phyloP scores from a whole-genome alignment of 768 basidiomycete genomes.

The Dacryopinax spathularia region DNA sequence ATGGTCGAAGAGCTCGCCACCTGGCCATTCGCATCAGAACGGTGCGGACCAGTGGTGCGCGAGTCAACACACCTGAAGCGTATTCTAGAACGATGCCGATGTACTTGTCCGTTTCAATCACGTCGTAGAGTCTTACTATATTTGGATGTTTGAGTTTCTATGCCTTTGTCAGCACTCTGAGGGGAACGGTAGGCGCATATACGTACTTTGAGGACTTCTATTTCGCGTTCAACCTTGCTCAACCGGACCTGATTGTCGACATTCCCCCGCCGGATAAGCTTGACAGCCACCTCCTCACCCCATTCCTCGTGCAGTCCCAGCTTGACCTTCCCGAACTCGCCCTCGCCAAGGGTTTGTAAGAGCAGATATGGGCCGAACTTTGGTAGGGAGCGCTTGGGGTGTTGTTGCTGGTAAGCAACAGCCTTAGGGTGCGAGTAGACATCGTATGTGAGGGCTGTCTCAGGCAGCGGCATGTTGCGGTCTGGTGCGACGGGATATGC shows the following conservation, averaged over 20 bases:
- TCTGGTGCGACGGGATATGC: not conserved
- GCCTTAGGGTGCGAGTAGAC: slow-evolving; percentile 78
- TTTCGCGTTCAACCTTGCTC: slow-evolving; percentile 94
- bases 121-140: slow-evolving; percentile 94
- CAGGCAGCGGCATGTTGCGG: not conserved
- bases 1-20: slow-evolving; percentile 94
- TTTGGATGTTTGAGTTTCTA: slow-evolving; percentile 93
- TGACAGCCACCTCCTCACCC: slow-evolving; percentile 98
- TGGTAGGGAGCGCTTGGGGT: slow-evolving; percentile 73
- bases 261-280: slow-evolving; percentile 85
- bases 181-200: slow-evolving; percentile 7
- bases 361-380: slow-evolving; percentile 93
- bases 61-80: slow-evolving; percentile 52
- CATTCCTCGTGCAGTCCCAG: slow-evolving; percentile 86
- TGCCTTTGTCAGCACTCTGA: slow-evolving; percentile 11
- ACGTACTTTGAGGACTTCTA: slow-evolving; percentile 85
- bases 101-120: slow-evolving; percentile 98
- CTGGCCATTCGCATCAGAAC: slow-evolving; percentile 12
- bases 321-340: slow-evolving; percentile 98
- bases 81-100: slow-evolving; percentile 99
- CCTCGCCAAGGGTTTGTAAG: slow-evolving; percentile 91
- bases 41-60: not conserved
- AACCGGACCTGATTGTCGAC: slow-evolving; percentile 74
- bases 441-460: slow-evolving; percentile 25
- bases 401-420: slow-evolving; percentile 64